Percentiles rank a stretch among this genome's conserved stretches.
Conservation (phyloP, 2,329 filamentous ascomycete species). For the Aspergillus hiratsukae region DNA sequence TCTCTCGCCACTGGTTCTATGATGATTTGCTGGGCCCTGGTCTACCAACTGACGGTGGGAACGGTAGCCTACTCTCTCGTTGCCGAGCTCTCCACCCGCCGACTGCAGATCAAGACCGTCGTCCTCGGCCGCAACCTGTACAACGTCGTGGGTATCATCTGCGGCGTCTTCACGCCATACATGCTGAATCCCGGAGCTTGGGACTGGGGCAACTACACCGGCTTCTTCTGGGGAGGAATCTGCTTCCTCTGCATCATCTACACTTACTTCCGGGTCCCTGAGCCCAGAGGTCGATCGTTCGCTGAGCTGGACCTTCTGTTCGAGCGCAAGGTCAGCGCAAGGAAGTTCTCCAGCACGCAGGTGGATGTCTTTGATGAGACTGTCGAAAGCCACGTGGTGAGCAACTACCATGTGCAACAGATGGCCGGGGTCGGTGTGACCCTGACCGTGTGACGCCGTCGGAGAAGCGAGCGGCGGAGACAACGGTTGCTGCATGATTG, state of each 20-base stretch:
- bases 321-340: conserved; percentile 64
- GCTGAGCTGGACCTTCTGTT: conserved; percentile 84
- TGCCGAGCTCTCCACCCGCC: conserved; percentile 73
- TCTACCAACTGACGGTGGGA: conserved; percentile 82
- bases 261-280: conserved; percentile 74
- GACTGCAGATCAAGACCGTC: conserved; percentile 86
- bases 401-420: conserved; percentile 37
- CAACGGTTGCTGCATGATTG: conserved; percentile 4
- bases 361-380: conserved; percentile 53
- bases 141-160: conserved; percentile 78
- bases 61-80: conserved; percentile 89
- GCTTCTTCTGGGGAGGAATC: conserved; percentile 82
- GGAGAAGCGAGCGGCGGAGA: conserved; percentile 40
- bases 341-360: conserved; percentile 62
- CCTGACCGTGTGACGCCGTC: conserved; percentile 54
- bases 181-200: conserved; percentile 86
- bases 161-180: conserved; percentile 77
- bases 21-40: conserved; percentile 76
- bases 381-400: conserved; percentile 23
- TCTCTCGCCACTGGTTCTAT: conserved; percentile 78
- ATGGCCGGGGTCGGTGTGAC: conserved; percentile 50
- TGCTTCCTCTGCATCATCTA: conserved; percentile 79
- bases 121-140: conserved; percentile 77
- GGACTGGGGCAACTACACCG: conserved; percentile 83
- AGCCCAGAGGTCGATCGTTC: conserved; percentile 74